A percentile compares a stretch with the other conserved stretches of the same genome.
Conservation (phyloP, 805 yeast species). For the Teunomyces barrocoloradensis region DNA sequence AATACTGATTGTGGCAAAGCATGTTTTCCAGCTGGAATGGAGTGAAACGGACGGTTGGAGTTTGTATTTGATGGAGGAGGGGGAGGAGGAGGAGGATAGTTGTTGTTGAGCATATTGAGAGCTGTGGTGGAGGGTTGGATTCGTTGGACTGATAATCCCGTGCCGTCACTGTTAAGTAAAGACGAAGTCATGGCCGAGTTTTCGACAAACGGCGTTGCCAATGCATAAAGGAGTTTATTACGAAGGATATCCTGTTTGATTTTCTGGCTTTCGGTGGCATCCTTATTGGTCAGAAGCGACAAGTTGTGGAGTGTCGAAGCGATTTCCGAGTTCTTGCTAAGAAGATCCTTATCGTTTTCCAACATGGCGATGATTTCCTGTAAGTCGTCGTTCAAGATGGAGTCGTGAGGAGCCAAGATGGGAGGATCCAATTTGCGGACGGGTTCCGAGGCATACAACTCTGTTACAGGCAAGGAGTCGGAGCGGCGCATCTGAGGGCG, state of each 20-base stretch:
- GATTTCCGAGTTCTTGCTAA: slow-evolving; percentile 34
- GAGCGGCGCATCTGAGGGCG: slow-evolving; percentile 36
- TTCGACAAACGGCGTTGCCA: slow-evolving; percentile 66
- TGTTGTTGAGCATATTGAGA: slow-evolving; percentile 19
- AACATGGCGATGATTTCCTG: slow-evolving; percentile 49
- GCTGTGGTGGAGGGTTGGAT: slow-evolving; percentile 19
- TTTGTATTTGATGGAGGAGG: not conserved
- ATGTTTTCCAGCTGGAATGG: slow-evolving; percentile 66
- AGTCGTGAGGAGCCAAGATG: slow-evolving; percentile 9
- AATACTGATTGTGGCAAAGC: slow-evolving; percentile 80
- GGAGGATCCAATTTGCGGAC: not conserved
- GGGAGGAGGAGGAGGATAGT: not conserved
- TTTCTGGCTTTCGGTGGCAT: slow-evolving; percentile 16
- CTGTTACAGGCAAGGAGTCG: slow-evolving; percentile 34
- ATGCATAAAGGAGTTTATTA: slow-evolving; percentile 53
- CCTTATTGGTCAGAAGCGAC: slow-evolving; percentile 42
- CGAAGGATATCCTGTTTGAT: slow-evolving; percentile 42
- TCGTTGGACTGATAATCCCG: slow-evolving; percentile 10
- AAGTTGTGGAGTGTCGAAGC: slow-evolving; percentile 58
- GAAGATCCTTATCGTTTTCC: slow-evolving; percentile 34
- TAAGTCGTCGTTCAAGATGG: slow-evolving; percentile 38
- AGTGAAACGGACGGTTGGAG: slow-evolving; percentile 53
- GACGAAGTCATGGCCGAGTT: slow-evolving; percentile 29
- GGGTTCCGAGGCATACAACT: slow-evolving; percentile 9
- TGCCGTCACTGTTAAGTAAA: slow-evolving; percentile 15